Percentiles rank a stretch among this genome's conserved stretches.
Evolutionary conservation across 768 basidiomycete species (phyloP).

Genomic region (Leucocoprinus sp.): DNA sequence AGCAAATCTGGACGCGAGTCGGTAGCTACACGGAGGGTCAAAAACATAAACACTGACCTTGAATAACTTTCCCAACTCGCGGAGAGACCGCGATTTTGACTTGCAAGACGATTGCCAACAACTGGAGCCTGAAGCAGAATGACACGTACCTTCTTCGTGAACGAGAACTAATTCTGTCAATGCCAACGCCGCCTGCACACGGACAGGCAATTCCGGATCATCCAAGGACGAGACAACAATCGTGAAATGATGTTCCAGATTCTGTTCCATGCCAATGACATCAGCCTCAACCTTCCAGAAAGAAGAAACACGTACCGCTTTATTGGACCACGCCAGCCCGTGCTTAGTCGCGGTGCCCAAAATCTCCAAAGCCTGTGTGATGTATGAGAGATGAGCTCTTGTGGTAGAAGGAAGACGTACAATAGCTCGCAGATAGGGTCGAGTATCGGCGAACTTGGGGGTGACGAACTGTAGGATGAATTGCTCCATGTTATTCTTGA

Average conservation of each 20-base stretch:
- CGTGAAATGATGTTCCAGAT: constrained; percentile 54
- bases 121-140: neutral
- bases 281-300: neutral
- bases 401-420: constrained; percentile 34
- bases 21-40: constrained; percentile 3
- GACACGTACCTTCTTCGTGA: constrained; percentile 47
- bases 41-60: constrained; percentile 40
- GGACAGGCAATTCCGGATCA: constrained; percentile 74
- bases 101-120: constrained; percentile 18
- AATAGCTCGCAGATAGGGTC: constrained; percentile 72
- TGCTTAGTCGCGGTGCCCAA: constrained; percentile 65
- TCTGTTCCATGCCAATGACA: constrained; percentile 26
- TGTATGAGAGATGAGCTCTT: neutral
- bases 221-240: constrained; percentile 63
- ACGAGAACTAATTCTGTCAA: constrained; percentile 66
- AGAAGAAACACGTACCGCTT: constrained; percentile 38
- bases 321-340: constrained; percentile 57
- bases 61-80: constrained; percentile 80
- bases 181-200: constrained; percentile 75
- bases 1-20: constrained; percentile 50
- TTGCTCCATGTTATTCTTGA: constrained; percentile 67
- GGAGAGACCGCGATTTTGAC: constrained; percentile 66
- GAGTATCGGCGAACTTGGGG: constrained; percentile 56
- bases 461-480: constrained; percentile 70
- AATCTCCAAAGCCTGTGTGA: constrained; percentile 66